Evolutionary conservation across 495 filamentous ascomycete genomes (phyloP).

Genomic region (Penicillium desertorum): DNA sequence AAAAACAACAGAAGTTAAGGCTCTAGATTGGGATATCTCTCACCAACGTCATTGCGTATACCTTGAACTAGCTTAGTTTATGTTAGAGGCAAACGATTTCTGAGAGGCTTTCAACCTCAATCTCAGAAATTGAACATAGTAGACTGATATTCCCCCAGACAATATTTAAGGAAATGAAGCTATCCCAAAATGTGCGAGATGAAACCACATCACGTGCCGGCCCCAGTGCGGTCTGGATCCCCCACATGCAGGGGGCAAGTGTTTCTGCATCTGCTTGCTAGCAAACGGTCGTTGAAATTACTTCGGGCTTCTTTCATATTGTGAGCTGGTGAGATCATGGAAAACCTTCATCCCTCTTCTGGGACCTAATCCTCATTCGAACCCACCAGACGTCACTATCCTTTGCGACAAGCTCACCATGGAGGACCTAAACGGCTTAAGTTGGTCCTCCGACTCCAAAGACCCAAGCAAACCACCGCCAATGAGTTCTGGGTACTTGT

Average conservation of each 20-base stretch:
- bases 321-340: constrained; percentile 21
- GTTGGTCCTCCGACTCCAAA: constrained; percentile 49
- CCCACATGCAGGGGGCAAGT: constrained; percentile 14
- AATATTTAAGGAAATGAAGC: neutral
- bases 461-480: constrained; percentile 47
- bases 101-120: neutral
- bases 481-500: constrained; percentile 55
- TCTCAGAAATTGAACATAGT: neutral
- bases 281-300: constrained; percentile 3
- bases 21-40: neutral
- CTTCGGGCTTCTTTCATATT: constrained; percentile 3
- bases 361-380: constrained; percentile 25
- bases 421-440: constrained; percentile 60
- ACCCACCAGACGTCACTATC: constrained; percentile 23
- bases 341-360: constrained; percentile 6
- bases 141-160: neutral
- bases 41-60: constrained; percentile 5
- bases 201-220: constrained; percentile 6
- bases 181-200: constrained; percentile 5
- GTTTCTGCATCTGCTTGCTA: constrained; percentile 9
- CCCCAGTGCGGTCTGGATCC: constrained; percentile 11
- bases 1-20: neutral
- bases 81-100: neutral
- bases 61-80: neutral
- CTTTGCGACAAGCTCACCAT: constrained; percentile 34